phyloP scores from a whole-genome alignment of 2,329 filamentous ascomycete species.

The Anisogramma anomala region DNA sequence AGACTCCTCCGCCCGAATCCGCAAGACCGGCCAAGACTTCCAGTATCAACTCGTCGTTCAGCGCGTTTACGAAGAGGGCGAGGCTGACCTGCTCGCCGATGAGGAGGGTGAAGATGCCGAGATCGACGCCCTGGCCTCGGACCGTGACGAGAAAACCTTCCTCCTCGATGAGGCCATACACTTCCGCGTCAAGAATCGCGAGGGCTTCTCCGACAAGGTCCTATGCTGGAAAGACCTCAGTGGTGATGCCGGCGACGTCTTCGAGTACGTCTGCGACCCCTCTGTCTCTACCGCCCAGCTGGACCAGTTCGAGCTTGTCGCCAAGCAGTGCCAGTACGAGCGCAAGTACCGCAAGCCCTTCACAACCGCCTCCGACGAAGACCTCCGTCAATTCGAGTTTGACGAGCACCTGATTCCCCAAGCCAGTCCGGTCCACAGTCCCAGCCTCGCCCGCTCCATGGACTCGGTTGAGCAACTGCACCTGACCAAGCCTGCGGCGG shows the following conservation, averaged over 20 bases:
- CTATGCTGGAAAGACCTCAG: conserved; percentile 92
- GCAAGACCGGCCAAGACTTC: conserved; percentile 85
- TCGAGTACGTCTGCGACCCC: conserved; percentile 89
- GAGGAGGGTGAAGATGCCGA: conserved; percentile 77
- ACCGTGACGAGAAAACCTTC: conserved; percentile 96
- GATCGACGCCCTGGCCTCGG: conserved; percentile 58
- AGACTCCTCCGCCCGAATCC: conserved; percentile 84
- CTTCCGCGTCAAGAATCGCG: conserved; percentile 72
- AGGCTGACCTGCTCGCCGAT: conserved; percentile 81
- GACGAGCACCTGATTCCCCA: conserved; percentile 52
- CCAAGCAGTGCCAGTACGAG: conserved; percentile 94
- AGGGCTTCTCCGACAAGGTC: conserved; percentile 63
- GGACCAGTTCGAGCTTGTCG: conserved; percentile 67
- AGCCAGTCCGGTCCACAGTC: conserved; percentile 51
- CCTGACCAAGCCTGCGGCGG: conserved; percentile 29
- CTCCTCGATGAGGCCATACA: conserved; percentile 85
- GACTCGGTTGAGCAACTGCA: conserved; percentile 48
- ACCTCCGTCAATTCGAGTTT: conserved; percentile 77
- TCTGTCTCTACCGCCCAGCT: conserved; percentile 60
- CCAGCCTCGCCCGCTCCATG: conserved; percentile 41
- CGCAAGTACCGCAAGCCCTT: conserved; percentile 77
- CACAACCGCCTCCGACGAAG: conserved; percentile 67
- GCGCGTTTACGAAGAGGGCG: conserved; percentile 92
- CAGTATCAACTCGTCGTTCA: conserved; percentile 97
- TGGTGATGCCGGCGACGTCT: conserved; percentile 88